These are phyloP conservation scores for Aspergillus coremiiformis DNA, from an alignment of 495 filamentous ascomycete species.

Conservation along the genomic window DNA sequence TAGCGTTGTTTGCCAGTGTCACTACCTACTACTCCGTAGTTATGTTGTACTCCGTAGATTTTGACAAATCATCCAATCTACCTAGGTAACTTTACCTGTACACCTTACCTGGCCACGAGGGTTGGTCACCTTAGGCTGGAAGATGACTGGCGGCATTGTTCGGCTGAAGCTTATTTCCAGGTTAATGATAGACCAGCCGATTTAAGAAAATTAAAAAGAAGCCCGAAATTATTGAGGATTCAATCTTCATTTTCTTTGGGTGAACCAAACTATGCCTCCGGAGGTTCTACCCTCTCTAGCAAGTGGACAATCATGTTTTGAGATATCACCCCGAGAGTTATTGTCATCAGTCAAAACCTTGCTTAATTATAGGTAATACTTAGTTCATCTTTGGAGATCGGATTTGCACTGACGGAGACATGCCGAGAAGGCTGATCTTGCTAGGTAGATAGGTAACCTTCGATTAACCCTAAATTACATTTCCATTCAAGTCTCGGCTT, in stretches of 20 bases:
- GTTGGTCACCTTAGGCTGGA: conserved; percentile 4
- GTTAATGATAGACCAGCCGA: background rate
- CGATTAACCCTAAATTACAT: background rate
- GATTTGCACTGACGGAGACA: background rate
- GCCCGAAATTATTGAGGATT: background rate
- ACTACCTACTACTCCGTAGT: background rate
- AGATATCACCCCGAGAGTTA: conserved; percentile 11
- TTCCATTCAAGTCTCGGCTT: background rate
- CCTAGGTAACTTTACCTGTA: background rate
- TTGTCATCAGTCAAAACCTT: conserved; percentile 5
- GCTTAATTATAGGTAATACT: background rate
- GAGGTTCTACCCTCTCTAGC: conserved; percentile 5
- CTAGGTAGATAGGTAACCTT: too few species aligned
- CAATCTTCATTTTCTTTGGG: conserved; percentile 3
- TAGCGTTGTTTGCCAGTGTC: background rate
- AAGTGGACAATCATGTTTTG: conserved; percentile 8
- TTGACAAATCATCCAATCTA: conserved; percentile 12
- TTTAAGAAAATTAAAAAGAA: too few species aligned
- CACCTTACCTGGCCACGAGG: conserved; percentile 14
- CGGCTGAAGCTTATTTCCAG: conserved; percentile 2
- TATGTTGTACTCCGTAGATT: background rate
- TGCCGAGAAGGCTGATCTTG: background rate
- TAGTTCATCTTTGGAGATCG: background rate
- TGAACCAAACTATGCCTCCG: conserved; percentile 7
- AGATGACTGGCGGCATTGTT: conserved; percentile 3